Base-by-base conservation (phyloP, 257 asterid genomes). In the Penstemon davidsonii region DNA sequence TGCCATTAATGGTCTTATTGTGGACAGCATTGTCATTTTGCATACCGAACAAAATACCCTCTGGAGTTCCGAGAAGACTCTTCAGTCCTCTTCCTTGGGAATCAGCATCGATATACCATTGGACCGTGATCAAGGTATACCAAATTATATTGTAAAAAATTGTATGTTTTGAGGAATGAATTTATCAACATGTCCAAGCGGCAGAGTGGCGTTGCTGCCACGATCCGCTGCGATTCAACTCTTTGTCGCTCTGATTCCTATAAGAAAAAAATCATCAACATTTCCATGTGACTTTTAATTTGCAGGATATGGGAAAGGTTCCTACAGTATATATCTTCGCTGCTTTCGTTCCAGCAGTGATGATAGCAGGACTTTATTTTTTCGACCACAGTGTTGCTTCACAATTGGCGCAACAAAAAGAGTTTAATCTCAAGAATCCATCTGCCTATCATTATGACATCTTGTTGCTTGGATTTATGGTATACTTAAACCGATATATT, bases 311-410 rank as follows among this genome's bases (percentile, higher is more conserved):
- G 93, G 79, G 66, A 4, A 75, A 75, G 56, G 85, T 86, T 74
- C 88, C 88, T 5, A 46, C 55, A 8, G 56, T 51, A 12, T 82
- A 86, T 51, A 71, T 86, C n/a, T 76, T 79, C 50, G 84, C 85
- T 2, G 90, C 88, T 36, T 7, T 80, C 0, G 33, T 86, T 5
- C 93, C 90, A 3, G 88, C 86, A 4, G 38, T 84, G 74, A 84
- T 86, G 93, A 64, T 86, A 36, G 87, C 90, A 0, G 84, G 84
- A 7, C 83, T 86, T 0, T 86, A 86, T 38, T 86, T 86, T 59
- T 86, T 86, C 69, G 93, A 86, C 71, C 90, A 86, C n/a, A 77
- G 86, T 25, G 93, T 86, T 7, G 88, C 87, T 13, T 77, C 86
- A 0, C 90, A 86, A 8, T 1, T 86, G 67, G 93, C 88, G 4